Base-by-base conservation (phyloP, 2,329 filamentous ascomycete genomes). In the Fusarium pilosicola region DNA sequence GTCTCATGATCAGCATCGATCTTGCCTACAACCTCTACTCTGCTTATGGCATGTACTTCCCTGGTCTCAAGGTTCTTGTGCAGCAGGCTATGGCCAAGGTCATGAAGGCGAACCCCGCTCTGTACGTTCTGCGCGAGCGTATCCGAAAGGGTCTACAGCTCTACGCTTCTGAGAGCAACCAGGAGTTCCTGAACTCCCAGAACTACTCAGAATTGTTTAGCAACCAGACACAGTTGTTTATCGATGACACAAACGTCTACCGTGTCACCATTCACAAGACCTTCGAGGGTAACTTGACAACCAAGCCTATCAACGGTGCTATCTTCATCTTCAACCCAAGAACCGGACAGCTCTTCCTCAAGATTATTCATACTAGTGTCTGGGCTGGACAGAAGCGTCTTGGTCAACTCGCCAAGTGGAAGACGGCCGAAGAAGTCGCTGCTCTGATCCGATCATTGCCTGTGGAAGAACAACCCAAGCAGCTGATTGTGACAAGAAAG, bases 291-390 rank as follows among this genome's bases (percentile, higher is more conserved):
- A 99, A 99, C 81, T 87, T 99, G 89, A 99, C 96, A 0, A 99
- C 96, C 4, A 99, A 99, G 84, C 96, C 96, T 7, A 99, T 99
- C 88, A 99, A 99, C 82, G 96, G 96, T 81, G 96, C 97, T 51
- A 98, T 99, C 81, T 99, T 99, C 87, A 99, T 99, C 81, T 98
- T 99, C 90, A 99, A 99, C 82, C 96, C 97, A n/a, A 91, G 96
- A 66, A 99, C 96, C 59, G 96, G 96, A 57, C 96, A 99, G 80
- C 85, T 99, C 44, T 99, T 99, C 90, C 85, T 99, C 80, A 99
- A 99, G 88, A 98, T 99, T 78, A 99, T 99, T 76, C 97, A 99
- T 84, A 99, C 96, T 3, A 98, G 95, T 80, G 97, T 99, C 34
- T 99, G 96, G 96, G 96, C 96, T 58, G 96, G 96, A 62, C 96